phyloP scores from a whole-genome alignment of 208 protist species.

The Leishmania arabica region DNA sequence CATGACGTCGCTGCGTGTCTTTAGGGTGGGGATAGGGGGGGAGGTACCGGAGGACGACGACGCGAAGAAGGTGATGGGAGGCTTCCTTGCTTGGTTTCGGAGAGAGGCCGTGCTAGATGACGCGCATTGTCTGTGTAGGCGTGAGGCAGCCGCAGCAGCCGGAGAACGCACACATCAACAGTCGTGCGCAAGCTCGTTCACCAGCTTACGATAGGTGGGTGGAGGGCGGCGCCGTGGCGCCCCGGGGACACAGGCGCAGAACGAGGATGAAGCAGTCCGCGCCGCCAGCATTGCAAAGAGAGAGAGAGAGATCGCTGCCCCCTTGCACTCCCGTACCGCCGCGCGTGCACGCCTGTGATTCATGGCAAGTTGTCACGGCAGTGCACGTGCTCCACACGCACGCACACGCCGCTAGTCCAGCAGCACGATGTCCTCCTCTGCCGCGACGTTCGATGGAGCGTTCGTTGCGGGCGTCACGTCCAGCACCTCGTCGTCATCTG shows the following conservation, averaged over 20 bases:
- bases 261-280: not conserved
- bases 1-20: not conserved
- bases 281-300: not conserved
- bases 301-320: not conserved
- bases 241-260: not conserved
- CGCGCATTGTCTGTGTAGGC: too few species aligned
- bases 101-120: too few species aligned
- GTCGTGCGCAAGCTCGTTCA: not conserved
- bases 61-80: too few species aligned
- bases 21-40: too few species aligned
- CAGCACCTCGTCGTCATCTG: conserved; percentile 14
- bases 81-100: too few species aligned
- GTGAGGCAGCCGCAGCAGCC: too few species aligned
- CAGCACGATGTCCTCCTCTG: conserved; percentile 1
- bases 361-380: not conserved
- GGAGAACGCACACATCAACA: not conserved
- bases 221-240: not conserved
- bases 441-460: not conserved
- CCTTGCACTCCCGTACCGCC: not conserved
- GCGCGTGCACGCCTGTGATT: not conserved
- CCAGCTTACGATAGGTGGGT: not conserved
- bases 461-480: not conserved
- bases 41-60: not conserved
- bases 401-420: conserved; percentile 1
- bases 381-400: not conserved